A percentile compares a stretch with the other conserved stretches of the same genome.
phyloP scores from a whole-genome alignment of 768 basidiomycete genomes.

The Phlebiopsis flavidoalba region DNA sequence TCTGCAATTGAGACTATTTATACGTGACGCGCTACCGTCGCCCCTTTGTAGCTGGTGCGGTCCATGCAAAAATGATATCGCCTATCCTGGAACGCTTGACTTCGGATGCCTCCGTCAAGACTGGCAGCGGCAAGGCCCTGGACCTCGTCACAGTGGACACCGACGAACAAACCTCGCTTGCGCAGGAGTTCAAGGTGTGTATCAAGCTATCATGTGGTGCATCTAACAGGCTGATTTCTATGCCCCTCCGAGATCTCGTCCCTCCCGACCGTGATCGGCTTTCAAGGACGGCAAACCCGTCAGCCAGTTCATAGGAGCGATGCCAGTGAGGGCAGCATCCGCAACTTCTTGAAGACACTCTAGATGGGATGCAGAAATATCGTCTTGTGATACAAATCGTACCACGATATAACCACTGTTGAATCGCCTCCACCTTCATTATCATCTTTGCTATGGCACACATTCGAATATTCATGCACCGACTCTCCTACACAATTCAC shows the following conservation, averaged over 20 bases:
- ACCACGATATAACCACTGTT: too few species aligned
- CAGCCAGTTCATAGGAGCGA: constrained; percentile 50
- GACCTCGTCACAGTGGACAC: constrained; percentile 74
- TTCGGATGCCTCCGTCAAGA: constrained; percentile 32
- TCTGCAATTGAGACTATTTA: background rate
- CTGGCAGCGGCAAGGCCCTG: constrained; percentile 51
- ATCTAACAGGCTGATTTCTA: background rate
- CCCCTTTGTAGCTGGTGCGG: constrained; percentile 62
- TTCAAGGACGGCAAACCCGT: constrained; percentile 60
- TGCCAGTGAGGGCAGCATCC: constrained; percentile 24
- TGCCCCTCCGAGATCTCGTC: constrained; percentile 48
- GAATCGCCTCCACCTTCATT: too few species aligned
- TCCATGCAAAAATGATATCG: constrained; percentile 68
- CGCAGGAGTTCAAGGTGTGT: constrained; percentile 43
- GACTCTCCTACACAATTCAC: too few species aligned
- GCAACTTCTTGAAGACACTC: constrained; percentile 21
- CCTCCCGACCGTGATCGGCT: constrained; percentile 76
- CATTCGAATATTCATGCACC: too few species aligned
- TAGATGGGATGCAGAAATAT: constrained; percentile 1
- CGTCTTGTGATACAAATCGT: too few species aligned
- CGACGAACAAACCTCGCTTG: constrained; percentile 49
- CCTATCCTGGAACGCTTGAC: constrained; percentile 65
- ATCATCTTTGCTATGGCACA: too few species aligned
- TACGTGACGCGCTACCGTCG: background rate
- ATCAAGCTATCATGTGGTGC: background rate